phyloP scores from a whole-genome alignment of 2,329 filamentous ascomycete genomes.

The Tolypocladium ovalisporum region DNA sequence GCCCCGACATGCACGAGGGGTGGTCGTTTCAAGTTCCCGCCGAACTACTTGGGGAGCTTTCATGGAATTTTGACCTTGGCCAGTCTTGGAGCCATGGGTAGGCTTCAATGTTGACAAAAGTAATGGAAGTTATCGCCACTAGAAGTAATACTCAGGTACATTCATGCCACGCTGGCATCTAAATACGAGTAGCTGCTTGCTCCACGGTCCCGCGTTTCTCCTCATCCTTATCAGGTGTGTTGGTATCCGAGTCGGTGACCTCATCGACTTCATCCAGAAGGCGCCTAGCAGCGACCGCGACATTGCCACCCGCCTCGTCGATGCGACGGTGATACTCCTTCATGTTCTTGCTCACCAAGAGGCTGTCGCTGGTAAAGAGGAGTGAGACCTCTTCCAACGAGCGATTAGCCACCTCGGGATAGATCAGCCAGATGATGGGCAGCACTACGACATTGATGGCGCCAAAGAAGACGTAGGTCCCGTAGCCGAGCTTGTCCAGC shows the following conservation, averaged over 20 bases:
- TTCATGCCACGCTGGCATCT: background rate
- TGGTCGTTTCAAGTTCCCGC: constrained; percentile 41
- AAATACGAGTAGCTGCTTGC: background rate
- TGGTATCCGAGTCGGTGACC: background rate
- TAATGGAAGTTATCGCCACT: background rate
- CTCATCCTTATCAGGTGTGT: background rate
- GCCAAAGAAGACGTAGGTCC: constrained; percentile 41
- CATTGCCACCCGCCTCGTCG: constrained; percentile 10
- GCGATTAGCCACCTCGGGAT: constrained; percentile 7
- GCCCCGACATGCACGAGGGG: constrained; percentile 1
- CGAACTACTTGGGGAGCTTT: constrained; percentile 15
- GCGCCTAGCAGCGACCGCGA: constrained; percentile 8
- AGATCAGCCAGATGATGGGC: constrained; percentile 34
- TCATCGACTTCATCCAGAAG: constrained; percentile 11
- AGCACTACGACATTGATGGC: constrained; percentile 39
- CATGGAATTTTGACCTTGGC: constrained; percentile 9
- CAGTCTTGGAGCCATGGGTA: background rate
- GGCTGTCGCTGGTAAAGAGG: constrained; percentile 34
- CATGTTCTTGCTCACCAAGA: constrained; percentile 33
- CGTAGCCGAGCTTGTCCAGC: constrained; percentile 32
- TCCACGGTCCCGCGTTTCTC: background rate
- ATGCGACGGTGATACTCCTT: constrained; percentile 16
- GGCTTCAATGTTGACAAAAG: background rate
- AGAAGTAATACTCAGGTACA: background rate
- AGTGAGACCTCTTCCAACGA: constrained; percentile 24